Percentiles rank a stretch among this genome's conserved stretches.
phyloP scores from a whole-genome alignment of 345 rosid genomes.

The Eucalyptus erythrocorys region DNA sequence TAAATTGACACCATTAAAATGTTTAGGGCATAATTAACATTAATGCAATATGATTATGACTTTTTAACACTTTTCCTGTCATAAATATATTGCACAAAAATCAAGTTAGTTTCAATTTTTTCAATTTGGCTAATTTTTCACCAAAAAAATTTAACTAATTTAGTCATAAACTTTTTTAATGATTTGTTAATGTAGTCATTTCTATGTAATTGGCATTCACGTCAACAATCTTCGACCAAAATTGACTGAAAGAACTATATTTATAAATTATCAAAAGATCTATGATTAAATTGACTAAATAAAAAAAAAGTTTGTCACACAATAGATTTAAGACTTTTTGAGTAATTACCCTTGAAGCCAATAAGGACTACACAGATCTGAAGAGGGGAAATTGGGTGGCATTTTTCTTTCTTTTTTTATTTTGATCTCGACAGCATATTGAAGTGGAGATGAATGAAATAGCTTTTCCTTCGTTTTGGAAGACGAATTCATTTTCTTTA shows the following conservation, averaged over 20 bases:
- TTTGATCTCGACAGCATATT: not conserved
- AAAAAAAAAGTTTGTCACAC: not conserved
- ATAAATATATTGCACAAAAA: no score
- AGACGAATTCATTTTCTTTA: not conserved
- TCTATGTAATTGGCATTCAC: fast-evolving
- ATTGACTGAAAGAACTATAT: not conserved
- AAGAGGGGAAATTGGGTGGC: not conserved
- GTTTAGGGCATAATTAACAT: no score
- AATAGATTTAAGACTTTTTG: not conserved
- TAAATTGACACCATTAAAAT: no score
- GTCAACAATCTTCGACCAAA: not conserved
- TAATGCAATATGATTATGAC: no score
- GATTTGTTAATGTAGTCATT: not conserved
- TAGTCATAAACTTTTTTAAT: not conserved
- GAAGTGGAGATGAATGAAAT: not conserved
- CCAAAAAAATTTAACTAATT: no score
- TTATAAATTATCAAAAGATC: not conserved
- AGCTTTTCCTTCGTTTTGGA: not conserved
- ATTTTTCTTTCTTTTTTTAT: not conserved
- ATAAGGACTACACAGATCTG: not conserved
- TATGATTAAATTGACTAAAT: not conserved
- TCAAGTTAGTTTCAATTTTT: no score
- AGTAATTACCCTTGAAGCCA: not conserved
- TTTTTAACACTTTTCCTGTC: no score
- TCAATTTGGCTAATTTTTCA: no score